Conservation (phyloP, 495 filamentous ascomycete genomes). For the Gamarada debralockiae region DNA sequence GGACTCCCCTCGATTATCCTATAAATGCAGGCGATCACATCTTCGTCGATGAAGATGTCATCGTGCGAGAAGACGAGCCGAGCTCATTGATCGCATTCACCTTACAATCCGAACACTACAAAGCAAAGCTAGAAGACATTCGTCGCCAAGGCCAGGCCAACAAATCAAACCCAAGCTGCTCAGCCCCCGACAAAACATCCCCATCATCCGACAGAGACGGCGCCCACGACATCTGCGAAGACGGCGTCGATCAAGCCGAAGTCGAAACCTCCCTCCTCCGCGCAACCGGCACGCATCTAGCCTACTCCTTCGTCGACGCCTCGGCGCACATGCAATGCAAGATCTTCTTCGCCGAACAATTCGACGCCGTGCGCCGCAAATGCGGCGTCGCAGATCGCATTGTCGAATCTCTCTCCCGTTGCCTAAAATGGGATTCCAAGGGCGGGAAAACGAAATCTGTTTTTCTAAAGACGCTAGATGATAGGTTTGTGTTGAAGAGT, state of each 20-base stretch:
- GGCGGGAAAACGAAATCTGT: constrained; percentile 97
- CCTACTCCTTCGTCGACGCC: constrained; percentile 90
- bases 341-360: constrained; percentile 96
- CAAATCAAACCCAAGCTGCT: constrained; percentile 11
- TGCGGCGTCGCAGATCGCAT: constrained; percentile 92
- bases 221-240: constrained; percentile 13
- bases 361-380: constrained; percentile 89
- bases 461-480: constrained; percentile 96
- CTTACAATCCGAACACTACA: constrained; percentile 80
- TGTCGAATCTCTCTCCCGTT: constrained; percentile 90
- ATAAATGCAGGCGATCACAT: constrained; percentile 86
- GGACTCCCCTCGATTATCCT: constrained; percentile 92
- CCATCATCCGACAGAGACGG: constrained; percentile 2
- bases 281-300: constrained; percentile 83
- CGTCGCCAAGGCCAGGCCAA: constrained; percentile 44
- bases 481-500: constrained; percentile 82
- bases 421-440: constrained; percentile 97
- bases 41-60: constrained; percentile 96
- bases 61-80: constrained; percentile 95
- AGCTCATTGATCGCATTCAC: constrained; percentile 95
- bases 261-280: constrained; percentile 76
- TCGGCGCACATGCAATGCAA: constrained; percentile 94
- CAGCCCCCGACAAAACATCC: neutral
- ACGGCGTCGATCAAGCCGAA: constrained; percentile 45
- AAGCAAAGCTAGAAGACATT: constrained; percentile 68